Evolutionary conservation across 176 grass and related monocot species (phyloP).

Genomic region (Tillandsia leiboldiana): DNA sequence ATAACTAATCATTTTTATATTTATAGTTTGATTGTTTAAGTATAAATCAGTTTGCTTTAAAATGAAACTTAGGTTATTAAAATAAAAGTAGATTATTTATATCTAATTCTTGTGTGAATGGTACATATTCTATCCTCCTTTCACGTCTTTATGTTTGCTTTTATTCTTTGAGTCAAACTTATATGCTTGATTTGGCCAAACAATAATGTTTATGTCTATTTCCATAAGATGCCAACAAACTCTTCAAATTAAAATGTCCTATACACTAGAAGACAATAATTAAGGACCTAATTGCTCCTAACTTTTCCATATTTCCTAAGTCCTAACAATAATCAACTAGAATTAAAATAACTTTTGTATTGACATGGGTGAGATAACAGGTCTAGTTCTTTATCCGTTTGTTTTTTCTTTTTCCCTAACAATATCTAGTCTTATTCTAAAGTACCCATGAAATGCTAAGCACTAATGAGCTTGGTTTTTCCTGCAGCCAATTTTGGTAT

Average conservation of each 20-base stretch:
- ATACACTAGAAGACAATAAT: no score
- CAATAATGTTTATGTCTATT: background rate
- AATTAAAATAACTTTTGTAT: no score
- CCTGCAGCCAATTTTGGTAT: slow-evolving; percentile 92
- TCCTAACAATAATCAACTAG: background rate
- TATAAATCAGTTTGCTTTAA: no score
- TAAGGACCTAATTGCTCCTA: background rate
- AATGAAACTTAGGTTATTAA: no score
- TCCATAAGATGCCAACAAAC: background rate
- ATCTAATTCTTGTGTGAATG: no score
- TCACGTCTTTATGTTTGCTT: background rate
- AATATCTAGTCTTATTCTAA: slow-evolving; percentile 5
- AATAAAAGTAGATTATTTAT: no score
- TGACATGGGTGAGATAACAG: no score
- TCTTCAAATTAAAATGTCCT: background rate
- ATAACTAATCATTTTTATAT: no score
- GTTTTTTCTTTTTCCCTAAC: background rate
- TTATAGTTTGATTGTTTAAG: no score
- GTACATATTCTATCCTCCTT: no score
- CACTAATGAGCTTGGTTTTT: background rate
- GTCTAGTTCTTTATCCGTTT: background rate
- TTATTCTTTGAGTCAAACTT: slow-evolving; percentile 5
- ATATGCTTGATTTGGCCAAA: slow-evolving; percentile 3
- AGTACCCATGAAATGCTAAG: background rate
- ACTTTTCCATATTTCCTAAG: background rate